phyloP scores from a whole-genome alignment of 2,329 filamentous ascomycete genomes.

The Chaetomiaceae sp. region DNA sequence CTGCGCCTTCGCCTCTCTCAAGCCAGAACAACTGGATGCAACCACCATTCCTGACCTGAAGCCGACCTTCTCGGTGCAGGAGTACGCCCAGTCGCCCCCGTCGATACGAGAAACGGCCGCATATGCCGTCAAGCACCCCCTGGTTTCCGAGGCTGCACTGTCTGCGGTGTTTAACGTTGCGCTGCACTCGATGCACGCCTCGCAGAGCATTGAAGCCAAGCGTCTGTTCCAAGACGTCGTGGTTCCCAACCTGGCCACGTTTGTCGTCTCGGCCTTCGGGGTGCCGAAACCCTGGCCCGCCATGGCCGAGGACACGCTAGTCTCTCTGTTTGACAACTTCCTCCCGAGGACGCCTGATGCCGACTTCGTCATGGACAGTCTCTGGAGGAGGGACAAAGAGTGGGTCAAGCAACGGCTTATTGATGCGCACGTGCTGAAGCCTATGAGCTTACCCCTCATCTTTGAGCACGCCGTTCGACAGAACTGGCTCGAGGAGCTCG shows the following conservation, averaged over 20 bases:
- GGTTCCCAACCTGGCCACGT: conserved; percentile 69
- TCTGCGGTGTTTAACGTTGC: conserved; percentile 61
- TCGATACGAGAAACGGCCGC: conserved; percentile 48
- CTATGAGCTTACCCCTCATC: conserved; percentile 60
- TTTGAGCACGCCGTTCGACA: conserved; percentile 77
- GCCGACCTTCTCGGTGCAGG: conserved; percentile 63
- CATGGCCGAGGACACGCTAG: conserved; percentile 68
- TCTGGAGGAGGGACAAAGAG: conserved; percentile 84
- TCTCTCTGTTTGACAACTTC: conserved; percentile 76
- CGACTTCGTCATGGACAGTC: conserved; percentile 81
- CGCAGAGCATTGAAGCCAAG: conserved; percentile 57
- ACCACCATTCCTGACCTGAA: conserved; percentile 77
- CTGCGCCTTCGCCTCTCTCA: conserved; percentile 73
- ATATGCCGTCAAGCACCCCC: conserved; percentile 71
- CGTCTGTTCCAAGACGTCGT: conserved; percentile 61
- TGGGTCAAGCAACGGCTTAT: conserved; percentile 81
- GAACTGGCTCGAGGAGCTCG: conserved; percentile 75
- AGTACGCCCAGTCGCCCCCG: conserved; percentile 44
- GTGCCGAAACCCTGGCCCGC: conserved; percentile 71
- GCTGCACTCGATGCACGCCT: conserved; percentile 54
- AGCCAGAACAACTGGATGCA: conserved; percentile 70
- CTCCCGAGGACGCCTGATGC: conserved; percentile 72
- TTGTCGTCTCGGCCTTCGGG: conserved; percentile 70
- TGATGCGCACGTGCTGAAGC: conserved; percentile 65
- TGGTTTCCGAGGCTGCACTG: conserved; percentile 82